Conservation (phyloP, 192 early-diverging fungal genomes). For the Mortierella alpina region DNA sequence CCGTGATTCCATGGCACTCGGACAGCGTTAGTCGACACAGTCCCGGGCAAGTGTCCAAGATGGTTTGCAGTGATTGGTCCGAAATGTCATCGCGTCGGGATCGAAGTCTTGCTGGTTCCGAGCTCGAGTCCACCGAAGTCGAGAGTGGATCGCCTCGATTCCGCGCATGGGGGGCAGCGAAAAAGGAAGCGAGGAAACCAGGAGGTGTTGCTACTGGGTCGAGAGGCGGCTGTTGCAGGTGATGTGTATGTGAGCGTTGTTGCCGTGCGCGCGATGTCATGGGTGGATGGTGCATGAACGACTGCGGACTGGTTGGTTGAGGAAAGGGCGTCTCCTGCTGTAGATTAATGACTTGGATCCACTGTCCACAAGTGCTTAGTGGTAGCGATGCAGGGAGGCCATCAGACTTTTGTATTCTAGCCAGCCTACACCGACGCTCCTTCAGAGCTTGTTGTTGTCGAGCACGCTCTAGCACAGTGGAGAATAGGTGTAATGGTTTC, state of each 20-base stretch:
- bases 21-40: conserved; percentile 53
- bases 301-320: conserved; percentile 19
- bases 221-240: not conserved
- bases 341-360: conserved; percentile 49
- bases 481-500: not conserved
- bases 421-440: conserved; percentile 6
- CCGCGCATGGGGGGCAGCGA: not conserved
- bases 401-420: conserved; percentile 15
- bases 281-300: conserved; percentile 4
- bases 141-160: not conserved
- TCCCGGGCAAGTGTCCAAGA: conserved; percentile 48
- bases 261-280: not conserved
- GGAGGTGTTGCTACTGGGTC: not conserved
- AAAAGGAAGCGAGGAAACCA: conserved; percentile 18
- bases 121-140: no score
- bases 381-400: conserved; percentile 29
- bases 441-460: conserved; percentile 11
- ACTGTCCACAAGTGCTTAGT: conserved; percentile 29
- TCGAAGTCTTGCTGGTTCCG: conserved; percentile 10
- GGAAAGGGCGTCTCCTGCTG: conserved; percentile 32
- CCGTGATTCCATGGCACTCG: conserved; percentile 51
- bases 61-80: conserved; percentile 45
- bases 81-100: conserved; percentile 46
- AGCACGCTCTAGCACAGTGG: conserved; percentile 2
- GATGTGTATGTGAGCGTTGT: not conserved